phyloP scores from a whole-genome alignment of 352 stramenopile species.

The Pythium aquatile region DNA sequence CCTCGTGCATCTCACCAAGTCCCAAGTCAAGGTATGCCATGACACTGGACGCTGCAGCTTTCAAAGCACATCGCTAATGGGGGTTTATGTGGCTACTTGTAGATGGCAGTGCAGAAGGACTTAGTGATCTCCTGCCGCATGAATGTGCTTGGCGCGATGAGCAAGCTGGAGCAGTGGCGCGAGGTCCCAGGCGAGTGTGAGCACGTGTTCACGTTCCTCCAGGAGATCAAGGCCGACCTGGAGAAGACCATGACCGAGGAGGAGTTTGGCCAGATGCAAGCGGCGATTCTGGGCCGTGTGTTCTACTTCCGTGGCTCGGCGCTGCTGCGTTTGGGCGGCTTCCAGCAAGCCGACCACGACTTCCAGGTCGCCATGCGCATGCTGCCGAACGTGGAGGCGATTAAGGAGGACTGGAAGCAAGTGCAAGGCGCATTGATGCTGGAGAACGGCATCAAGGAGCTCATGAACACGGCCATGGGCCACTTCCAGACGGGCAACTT shows the following conservation, averaged over 20 bases:
- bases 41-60: not conserved
- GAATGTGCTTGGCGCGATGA: constrained; percentile 59
- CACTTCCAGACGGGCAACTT: constrained; percentile 63
- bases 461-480: constrained; percentile 49
- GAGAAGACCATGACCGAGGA: constrained; percentile 25
- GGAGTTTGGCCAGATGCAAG: constrained; percentile 24
- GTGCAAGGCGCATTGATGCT: constrained; percentile 41
- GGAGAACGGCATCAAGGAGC: constrained; percentile 54
- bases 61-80: not conserved
- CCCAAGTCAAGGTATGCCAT: constrained; percentile 43
- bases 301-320: constrained; percentile 70
- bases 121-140: constrained; percentile 69
- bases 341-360: constrained; percentile 42
- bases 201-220: constrained; percentile 47
- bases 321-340: constrained; percentile 41
- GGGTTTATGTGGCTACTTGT: constrained; percentile 12
- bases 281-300: constrained; percentile 41
- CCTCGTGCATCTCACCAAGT: constrained; percentile 69
- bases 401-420: constrained; percentile 55
- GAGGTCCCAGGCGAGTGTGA: constrained; percentile 43
- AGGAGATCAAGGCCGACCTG: constrained; percentile 38
- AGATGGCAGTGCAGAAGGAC: constrained; percentile 48
- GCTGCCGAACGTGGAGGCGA: constrained; percentile 45
- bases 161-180: constrained; percentile 56
- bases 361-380: constrained; percentile 51